phyloP scores from a whole-genome alignment of 495 filamentous ascomycete species.

The Penicillium odoratum region DNA sequence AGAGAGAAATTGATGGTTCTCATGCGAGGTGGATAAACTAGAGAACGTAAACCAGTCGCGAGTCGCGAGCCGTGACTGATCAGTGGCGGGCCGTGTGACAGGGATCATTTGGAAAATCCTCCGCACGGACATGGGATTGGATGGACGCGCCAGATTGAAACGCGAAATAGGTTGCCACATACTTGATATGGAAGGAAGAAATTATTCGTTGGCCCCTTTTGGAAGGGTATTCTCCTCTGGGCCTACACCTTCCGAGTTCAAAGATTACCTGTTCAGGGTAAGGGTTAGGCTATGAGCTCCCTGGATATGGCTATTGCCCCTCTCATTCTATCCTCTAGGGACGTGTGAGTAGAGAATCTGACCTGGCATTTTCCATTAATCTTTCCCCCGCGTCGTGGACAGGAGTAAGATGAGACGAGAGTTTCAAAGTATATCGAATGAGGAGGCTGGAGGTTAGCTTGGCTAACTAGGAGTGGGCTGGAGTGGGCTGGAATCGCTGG shows the following conservation, averaged over 20 bases:
- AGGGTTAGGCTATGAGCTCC: too few species aligned
- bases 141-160: slow-evolving; percentile 27
- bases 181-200: not conserved
- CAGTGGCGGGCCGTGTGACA: slow-evolving; percentile 21
- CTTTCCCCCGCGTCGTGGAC: slow-evolving; percentile 24
- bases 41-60: not conserved
- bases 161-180: slow-evolving; percentile 21
- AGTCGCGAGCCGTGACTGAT: not conserved
- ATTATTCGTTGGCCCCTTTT: not conserved
- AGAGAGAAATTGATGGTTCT: slow-evolving; percentile 18
- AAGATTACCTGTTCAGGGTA: not conserved
- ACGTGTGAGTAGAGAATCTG: slow-evolving; percentile 16
- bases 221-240: too few species aligned
- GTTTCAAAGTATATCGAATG: slow-evolving; percentile 23
- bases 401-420: slow-evolving; percentile 26
- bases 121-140: slow-evolving; percentile 6
- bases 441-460: slow-evolving; percentile 8
- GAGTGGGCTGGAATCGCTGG: too few species aligned
- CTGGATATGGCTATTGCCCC: not conserved
- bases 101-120: slow-evolving; percentile 24
- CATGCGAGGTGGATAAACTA: slow-evolving; percentile 26
- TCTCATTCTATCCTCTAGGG: slow-evolving; percentile 5
- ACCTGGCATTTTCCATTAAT: slow-evolving; percentile 13
- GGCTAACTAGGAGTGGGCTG: not conserved
- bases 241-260: not conserved